Conservation (phyloP, 495 filamentous ascomycete species). For the Penicillium waksmanii region DNA sequence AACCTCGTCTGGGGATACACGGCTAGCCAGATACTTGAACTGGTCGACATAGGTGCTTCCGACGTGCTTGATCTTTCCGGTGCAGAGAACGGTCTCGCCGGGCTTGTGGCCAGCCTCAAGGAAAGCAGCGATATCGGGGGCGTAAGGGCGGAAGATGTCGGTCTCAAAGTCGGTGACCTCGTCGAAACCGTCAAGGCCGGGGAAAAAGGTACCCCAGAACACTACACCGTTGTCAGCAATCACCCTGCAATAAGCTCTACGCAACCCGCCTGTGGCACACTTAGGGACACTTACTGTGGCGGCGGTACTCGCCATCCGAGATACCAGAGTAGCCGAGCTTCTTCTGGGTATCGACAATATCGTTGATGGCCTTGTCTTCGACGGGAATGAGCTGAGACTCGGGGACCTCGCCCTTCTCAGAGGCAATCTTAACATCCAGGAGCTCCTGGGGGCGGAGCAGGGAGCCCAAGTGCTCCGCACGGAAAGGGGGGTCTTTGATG, state of each 20-base stretch:
- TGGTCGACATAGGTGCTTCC: slow-evolving; percentile 65
- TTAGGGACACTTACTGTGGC: slow-evolving; percentile 54
- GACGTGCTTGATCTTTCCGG: slow-evolving; percentile 70
- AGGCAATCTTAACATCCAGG: slow-evolving; percentile 62
- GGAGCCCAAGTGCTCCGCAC: slow-evolving; percentile 84
- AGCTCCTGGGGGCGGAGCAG: slow-evolving; percentile 74
- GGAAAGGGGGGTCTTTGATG: slow-evolving; percentile 74
- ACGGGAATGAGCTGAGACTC: slow-evolving; percentile 45
- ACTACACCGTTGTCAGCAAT: slow-evolving; percentile 34
- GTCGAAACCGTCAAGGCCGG: slow-evolving; percentile 71
- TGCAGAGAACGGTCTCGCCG: slow-evolving; percentile 73
- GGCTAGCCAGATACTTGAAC: slow-evolving; percentile 68
- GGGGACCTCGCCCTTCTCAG: slow-evolving; percentile 53
- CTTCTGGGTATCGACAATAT: slow-evolving; percentile 66
- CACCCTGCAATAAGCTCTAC: too few species aligned
- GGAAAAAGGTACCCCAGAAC: slow-evolving; percentile 78
- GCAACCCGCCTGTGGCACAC: neutral
- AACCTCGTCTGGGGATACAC: slow-evolving; percentile 61
- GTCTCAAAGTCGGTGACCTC: slow-evolving; percentile 60
- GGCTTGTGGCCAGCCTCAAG: slow-evolving; percentile 72
- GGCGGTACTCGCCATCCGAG: slow-evolving; percentile 76
- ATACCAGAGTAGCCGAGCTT: slow-evolving; percentile 69
- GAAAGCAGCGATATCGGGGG: slow-evolving; percentile 80
- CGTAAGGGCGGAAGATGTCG: slow-evolving; percentile 71
- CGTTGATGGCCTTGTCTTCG: slow-evolving; percentile 69